Percentiles rank a stretch among this genome's conserved stretches.
These are phyloP conservation scores for Naegleria fowleri DNA, from an alignment of 208 protist species.

Conservation along the genomic window DNA sequence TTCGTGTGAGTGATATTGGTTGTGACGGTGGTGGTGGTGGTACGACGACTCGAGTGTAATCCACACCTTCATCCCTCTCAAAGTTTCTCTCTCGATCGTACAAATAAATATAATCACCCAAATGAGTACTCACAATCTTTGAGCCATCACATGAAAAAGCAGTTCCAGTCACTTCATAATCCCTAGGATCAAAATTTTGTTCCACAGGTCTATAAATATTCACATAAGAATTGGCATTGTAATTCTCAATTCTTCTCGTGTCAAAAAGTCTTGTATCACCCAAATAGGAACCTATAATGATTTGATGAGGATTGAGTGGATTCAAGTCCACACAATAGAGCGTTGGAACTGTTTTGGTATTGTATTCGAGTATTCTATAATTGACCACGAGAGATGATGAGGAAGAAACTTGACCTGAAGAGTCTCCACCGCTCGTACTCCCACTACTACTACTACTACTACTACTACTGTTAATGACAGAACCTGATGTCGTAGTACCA, in stretches of 20 bases:
- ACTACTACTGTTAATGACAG: too few relatives aligned
- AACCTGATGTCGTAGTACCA: too few relatives aligned
- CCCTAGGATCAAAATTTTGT: not conserved
- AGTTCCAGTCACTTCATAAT: not conserved
- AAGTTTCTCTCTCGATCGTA: not conserved
- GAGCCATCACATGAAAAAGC: not conserved
- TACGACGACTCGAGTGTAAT: not conserved
- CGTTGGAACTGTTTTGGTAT: not conserved
- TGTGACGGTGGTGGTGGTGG: too few relatives aligned
- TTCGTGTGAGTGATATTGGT: too few relatives aligned
- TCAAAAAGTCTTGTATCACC: not conserved
- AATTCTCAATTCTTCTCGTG: not conserved
- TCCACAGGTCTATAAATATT: not conserved
- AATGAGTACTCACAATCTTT: not conserved
- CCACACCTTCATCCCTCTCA: not conserved
- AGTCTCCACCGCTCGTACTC: not conserved
- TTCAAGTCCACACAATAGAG: not conserved
- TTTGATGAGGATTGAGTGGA: not conserved
- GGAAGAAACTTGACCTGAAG: not conserved
- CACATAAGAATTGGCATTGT: not conserved
- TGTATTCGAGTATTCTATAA: not conserved
- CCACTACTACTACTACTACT: not conserved
- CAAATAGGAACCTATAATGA: not conserved
- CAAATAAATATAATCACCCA: not conserved
- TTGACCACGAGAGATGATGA: not conserved